Evolutionary conservation across 1,139 yeast genomes (phyloP), one percentile per base, ranked within the genome.

Genomic region (Ogataea hybrid): DNA sequence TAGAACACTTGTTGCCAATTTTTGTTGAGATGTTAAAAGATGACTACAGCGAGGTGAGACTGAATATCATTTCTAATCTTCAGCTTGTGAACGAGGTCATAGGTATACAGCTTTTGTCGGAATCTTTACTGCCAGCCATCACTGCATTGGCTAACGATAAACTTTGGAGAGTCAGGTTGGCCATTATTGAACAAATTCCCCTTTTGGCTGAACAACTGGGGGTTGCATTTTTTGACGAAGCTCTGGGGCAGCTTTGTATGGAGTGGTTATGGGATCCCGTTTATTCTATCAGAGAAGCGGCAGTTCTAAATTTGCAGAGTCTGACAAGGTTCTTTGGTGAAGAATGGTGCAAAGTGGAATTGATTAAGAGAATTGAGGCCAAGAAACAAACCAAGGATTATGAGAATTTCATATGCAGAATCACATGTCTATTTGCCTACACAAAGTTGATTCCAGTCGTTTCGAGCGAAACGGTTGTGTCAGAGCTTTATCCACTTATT

Each of bases 241-340:
- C 92, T 58, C 72, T 94, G 54, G 90, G 95, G 49, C 81, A 86
- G 37, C 71, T 94, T 54, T 94, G 97, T 61, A 79, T 94, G 79
- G 85, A 92, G 17, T 94, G 98, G 97, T 73, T 94, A 53, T 90
- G 97, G 96, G 99, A 94, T 67, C 86, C 94, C 12, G 98, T 94
- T 31, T 92, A 80, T 65, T 92, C 97, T 6, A 90, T 94, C 50
- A 81, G 99, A 65, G 95, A 89, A 56, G 98, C 98, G 11, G 97
- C 97, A 1, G 96, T 94, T 27, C 68, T 74, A 47, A 94, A 90
- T 63, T 71, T 92, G 56, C 81, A 78, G 53, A 83, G 84, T 56
- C 73, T 94, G 56, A 82, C 96, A 4, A 77, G 76, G 50, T 89
- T 87, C 34, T 94, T 92, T 65, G 98, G 98, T 25, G 81, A 92